These are phyloP conservation scores for Geosmithia putterillii DNA, from an alignment of 2,329 filamentous ascomycete species.

Conservation along the genomic window DNA sequence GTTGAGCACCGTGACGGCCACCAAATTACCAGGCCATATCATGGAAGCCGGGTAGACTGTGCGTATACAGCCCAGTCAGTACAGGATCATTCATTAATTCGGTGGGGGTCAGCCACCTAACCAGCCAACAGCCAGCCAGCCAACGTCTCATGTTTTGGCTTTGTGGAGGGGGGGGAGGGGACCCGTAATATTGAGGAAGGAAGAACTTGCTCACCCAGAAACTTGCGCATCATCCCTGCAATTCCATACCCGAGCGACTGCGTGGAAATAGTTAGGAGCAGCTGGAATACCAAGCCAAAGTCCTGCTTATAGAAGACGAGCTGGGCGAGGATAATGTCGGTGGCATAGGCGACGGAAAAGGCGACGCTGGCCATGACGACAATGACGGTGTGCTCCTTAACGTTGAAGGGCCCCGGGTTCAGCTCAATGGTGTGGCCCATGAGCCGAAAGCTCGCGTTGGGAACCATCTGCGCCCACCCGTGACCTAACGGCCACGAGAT, in stretches of 20 bases:
- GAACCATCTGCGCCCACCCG: slow-evolving; percentile 45
- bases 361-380: slow-evolving; percentile 61
- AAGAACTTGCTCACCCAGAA: slow-evolving; percentile 37
- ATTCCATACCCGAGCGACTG: slow-evolving; percentile 60
- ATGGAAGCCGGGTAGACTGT: slow-evolving; percentile 53
- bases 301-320: slow-evolving; percentile 59
- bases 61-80: slow-evolving; percentile 6
- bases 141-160: background rate
- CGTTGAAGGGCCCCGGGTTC: slow-evolving; percentile 59
- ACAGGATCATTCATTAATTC: too few species aligned
- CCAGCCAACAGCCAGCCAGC: too few species aligned
- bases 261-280: slow-evolving; percentile 54
- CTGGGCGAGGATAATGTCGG: slow-evolving; percentile 62
- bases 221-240: slow-evolving; percentile 54
- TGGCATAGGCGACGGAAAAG: slow-evolving; percentile 59
- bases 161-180: background rate
- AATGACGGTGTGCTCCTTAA: slow-evolving; percentile 59
- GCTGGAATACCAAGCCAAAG: slow-evolving; percentile 54
- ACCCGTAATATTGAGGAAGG: background rate
- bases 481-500: slow-evolving; percentile 52
- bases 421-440: slow-evolving; percentile 34
- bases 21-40: slow-evolving; percentile 62
- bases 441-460: slow-evolving; percentile 32
- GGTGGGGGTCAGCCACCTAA: too few species aligned
- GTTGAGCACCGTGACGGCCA: slow-evolving; percentile 55